Conservation (phyloP, 768 basidiomycete species). For the Amanita rubescens region DNA sequence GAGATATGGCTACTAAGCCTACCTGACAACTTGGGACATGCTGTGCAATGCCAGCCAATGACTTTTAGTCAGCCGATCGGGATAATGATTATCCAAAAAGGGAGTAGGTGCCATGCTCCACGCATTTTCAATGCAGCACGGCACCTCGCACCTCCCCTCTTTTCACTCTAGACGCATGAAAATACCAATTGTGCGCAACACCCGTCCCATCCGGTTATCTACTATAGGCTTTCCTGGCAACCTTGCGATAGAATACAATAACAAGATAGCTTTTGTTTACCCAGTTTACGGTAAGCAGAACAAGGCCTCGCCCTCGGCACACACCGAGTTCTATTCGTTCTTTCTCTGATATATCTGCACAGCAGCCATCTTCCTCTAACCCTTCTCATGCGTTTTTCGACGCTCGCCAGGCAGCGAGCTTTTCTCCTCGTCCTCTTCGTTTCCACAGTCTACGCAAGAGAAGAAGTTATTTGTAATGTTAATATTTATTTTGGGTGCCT, state of each 20-base stretch:
- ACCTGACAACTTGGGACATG: not conserved
- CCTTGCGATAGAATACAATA: not conserved
- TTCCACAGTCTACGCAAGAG: slow-evolving; percentile 36
- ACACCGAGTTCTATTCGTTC: not conserved
- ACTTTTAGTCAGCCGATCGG: not conserved
- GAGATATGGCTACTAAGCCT: not conserved
- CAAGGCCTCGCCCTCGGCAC: slow-evolving; percentile 5
- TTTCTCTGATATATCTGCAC: slow-evolving; percentile 7
- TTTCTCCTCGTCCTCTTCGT: slow-evolving; percentile 29
- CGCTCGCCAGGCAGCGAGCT: slow-evolving; percentile 75
- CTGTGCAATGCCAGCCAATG: not conserved
- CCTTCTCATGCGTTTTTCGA: slow-evolving; percentile 25
- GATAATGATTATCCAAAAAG: not conserved
- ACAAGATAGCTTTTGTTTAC: not conserved
- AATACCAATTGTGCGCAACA: not conserved
- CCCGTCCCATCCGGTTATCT: not conserved
- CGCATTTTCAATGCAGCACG: not conserved
- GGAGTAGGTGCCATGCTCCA: not conserved
- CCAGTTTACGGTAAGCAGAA: slow-evolving; percentile 3
- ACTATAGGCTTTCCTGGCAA: not conserved
- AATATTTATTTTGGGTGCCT: slow-evolving; percentile 3
- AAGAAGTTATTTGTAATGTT: slow-evolving; percentile 56
- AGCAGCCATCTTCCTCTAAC: slow-evolving; percentile 4
- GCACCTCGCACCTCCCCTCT: not conserved
- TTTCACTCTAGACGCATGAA: not conserved